These are phyloP conservation scores for Onygenales sp. DNA, from an alignment of 2,329 filamentous ascomycete species.

Conservation along the genomic window DNA sequence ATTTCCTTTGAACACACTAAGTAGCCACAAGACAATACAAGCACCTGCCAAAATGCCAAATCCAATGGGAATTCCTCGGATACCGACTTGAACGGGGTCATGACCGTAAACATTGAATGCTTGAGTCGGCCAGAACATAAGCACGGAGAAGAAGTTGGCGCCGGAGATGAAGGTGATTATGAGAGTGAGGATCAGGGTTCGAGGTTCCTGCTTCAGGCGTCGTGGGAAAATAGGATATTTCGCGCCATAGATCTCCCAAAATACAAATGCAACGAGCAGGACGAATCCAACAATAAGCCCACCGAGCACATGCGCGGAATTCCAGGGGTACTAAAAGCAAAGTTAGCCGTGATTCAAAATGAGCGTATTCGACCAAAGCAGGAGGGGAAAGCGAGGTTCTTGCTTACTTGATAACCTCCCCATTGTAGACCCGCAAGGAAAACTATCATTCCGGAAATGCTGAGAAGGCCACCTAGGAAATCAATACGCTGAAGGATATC, in stretches of 20 bases:
- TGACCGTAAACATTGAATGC: slow-evolving; percentile 58
- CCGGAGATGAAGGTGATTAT: slow-evolving; percentile 52
- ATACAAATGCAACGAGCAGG: slow-evolving; percentile 33
- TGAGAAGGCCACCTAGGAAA: slow-evolving; percentile 41
- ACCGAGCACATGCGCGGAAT: slow-evolving; percentile 35
- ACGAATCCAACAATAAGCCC: slow-evolving; percentile 37
- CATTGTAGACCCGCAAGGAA: slow-evolving; percentile 43
- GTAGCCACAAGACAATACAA: slow-evolving; percentile 47
- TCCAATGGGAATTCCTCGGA: slow-evolving; percentile 56
- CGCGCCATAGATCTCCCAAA: slow-evolving; percentile 39
- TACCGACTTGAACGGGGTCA: slow-evolving; percentile 53
- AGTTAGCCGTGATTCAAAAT: neutral
- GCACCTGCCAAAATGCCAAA: slow-evolving; percentile 55
- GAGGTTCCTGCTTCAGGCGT: slow-evolving; percentile 37
- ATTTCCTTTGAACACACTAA: slow-evolving; percentile 49
- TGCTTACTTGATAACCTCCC: slow-evolving; percentile 38
- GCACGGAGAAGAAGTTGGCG: slow-evolving; percentile 48
- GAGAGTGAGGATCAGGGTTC: slow-evolving; percentile 44
- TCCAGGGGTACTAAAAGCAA: slow-evolving; percentile 32
- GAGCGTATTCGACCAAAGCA: neutral
- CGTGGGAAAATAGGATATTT: slow-evolving; percentile 39
- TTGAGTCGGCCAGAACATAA: slow-evolving; percentile 55
- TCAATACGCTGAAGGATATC: slow-evolving; percentile 40
- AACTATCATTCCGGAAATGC: slow-evolving; percentile 38
- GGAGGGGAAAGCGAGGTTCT: neutral